Evolutionary conservation across 1,284 basidiomycete genomes (phyloP), one percentile per base, ranked within the genome.

Genomic region (Irpex lacteus): DNA sequence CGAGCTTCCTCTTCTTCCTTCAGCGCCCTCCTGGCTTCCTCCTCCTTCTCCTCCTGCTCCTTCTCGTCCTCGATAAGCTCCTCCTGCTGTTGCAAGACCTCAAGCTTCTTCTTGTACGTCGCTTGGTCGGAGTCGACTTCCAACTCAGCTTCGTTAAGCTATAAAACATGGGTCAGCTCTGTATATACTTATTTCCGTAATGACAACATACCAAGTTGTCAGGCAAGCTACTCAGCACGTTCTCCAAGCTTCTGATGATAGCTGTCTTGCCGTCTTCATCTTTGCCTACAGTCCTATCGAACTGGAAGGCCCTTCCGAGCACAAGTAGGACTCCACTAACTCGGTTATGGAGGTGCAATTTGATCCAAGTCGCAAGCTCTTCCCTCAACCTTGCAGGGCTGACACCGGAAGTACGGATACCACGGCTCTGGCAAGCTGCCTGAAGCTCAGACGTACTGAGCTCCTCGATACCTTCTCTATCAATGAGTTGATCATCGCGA

Each of bases 21-120:
- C 76, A 91, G 90, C 54, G 90, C 91, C 70, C 94, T 89, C 67
- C 95, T 88, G 47, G 96, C 93, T 71, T 93, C 92, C 73, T 95
- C 92, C 75, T 98, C 96, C 77, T 98, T 96, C 77, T 94, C 87
- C 71, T 99, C 98, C 78, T 99, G 97, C 76, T 98, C 97, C 68
- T 96, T 90, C 78, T 99, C 97, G 75, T 98, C 97, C 76, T 98
- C 96, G 74, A 99, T 99, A 66, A 99, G 92, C 77, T 99, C 97
- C 76, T 99, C 95, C 78, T 99, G 97, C 75, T 99, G 94, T 73
- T 98, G 93, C 75, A 99, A 81, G 6, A 99, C 97, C 70, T 98
- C 97, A 65, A 99, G 86, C 78, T 97, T 96, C 82, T 98, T 95
- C 82, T 98, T 98, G 85, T 98, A 98, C 71, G 90, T 95, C 13